A percentile compares a stretch with the other conserved stretches of the same genome.
Evolutionary conservation across 2,329 filamentous ascomycete genomes (phyloP).

Genomic region (Myriangium duriaei): DNA sequence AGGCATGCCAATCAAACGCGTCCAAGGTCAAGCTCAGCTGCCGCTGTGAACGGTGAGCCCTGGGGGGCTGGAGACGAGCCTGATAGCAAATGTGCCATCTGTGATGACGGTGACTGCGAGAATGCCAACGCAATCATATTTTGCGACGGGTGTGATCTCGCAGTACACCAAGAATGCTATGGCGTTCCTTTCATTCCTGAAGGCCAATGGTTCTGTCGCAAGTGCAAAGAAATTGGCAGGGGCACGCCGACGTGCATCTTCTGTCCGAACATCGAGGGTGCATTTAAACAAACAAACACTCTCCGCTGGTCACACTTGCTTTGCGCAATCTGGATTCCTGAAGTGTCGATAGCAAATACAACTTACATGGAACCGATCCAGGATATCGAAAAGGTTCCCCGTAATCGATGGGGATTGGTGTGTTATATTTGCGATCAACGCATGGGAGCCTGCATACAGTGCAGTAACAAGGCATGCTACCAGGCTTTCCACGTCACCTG

Average conservation of each 20-base stretch:
- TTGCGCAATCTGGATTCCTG: conserved; percentile 97
- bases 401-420: conserved; percentile 75
- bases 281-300: conserved; percentile 94
- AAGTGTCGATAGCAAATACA: conserved; percentile 87
- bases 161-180: conserved; percentile 97
- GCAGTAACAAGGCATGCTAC: conserved; percentile 93
- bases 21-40: conserved; percentile 83
- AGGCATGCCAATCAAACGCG: conserved; percentile 92
- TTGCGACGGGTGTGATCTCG: conserved; percentile 93
- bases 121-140: conserved; percentile 99
- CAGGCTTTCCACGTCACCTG: conserved; percentile 96
- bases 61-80: conserved; percentile 74
- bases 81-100: conserved; percentile 94
- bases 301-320: conserved; percentile 95
- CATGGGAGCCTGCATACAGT: conserved; percentile 98
- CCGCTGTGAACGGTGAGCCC: conserved; percentile 87
- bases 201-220: conserved; percentile 94
- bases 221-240: conserved; percentile 88
- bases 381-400: conserved; percentile 94
- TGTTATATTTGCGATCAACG: conserved; percentile 96
- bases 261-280: conserved; percentile 92
- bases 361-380: conserved; percentile 98
- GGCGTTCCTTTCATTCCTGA: conserved; percentile 97
- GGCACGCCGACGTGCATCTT: conserved; percentile 96
- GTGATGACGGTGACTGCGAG: conserved; percentile 97